Evolutionary conservation across 192 early-diverging fungal species (phyloP), one percentile per base, ranked within the genome.

Genomic region (Gorgonomyces haynaldii): DNA sequence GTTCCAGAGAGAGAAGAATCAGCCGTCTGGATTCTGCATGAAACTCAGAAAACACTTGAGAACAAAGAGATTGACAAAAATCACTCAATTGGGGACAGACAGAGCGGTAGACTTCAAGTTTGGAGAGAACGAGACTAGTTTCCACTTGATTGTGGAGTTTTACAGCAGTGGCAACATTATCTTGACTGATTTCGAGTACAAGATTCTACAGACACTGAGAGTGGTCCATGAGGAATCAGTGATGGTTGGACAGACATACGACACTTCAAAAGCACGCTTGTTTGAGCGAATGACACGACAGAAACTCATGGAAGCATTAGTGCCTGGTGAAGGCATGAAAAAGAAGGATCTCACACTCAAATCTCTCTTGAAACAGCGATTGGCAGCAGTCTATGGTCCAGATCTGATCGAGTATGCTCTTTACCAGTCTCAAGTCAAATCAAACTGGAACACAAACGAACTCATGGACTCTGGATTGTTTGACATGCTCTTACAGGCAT

Each of bases 31-130:
- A 27, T 98, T 98, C 57, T 81, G 78, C 62, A 81, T 83, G 53
- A 96, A 92, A 73, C 73, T 98, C 17, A 81, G 96, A 36, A 98
- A 98, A 62, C 83, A 96, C 42, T 65, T 98, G 31, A 76, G 83
- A 52, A 81, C 88, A 2, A 71, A 84, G 12, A 64, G 89, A 23
- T 61, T 97, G 7, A 86, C 81, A 0, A 68, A 58, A 25, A 69
- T 98, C 0, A 63, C 74, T 13, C 93, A 97, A 64, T 42, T 96
- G 8, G 93, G 93, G 42, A 64, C 79, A 45, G 96, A 98, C 69
- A 78, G 96, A 12, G 80, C 89, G 42, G 73, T 97, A 9, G 89
- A 97, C 64, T 79, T 97, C 67, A 75, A 85, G 48, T 98, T 98
- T 79, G 91, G 75, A 6, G 81, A 82, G 36, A 56, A 60, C 25